A percentile compares a stretch with the other conserved stretches of the same genome.
Conservation (phyloP, 2,329 filamentous ascomycete genomes). For the Plenodomus tracheiphilus region DNA sequence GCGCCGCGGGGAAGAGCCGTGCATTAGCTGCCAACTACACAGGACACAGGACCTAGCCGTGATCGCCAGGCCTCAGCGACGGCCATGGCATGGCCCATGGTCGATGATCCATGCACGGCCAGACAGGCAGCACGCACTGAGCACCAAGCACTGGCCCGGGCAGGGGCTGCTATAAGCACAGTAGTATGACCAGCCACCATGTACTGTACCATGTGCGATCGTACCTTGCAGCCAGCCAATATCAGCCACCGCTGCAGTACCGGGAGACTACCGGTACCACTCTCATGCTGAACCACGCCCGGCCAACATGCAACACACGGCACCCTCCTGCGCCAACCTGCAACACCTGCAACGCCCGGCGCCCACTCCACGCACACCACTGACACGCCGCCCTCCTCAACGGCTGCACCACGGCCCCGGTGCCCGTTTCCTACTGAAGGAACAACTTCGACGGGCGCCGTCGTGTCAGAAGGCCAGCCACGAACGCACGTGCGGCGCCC, state of each 20-base stretch:
- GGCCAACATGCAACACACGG: neutral
- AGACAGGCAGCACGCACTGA: too few species aligned
- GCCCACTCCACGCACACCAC: neutral
- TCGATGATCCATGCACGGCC: neutral
- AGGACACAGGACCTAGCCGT: slow-evolving; percentile 1
- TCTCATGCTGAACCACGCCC: too few species aligned
- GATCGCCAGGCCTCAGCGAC: neutral
- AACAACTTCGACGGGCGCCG: slow-evolving; percentile 10
- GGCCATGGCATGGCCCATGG: too few species aligned
- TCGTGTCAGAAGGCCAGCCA: slow-evolving; percentile 19
- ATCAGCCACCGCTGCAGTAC: neutral
- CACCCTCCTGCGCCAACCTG: too few species aligned
- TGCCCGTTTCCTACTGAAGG: slow-evolving; percentile 1
- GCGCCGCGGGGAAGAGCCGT: slow-evolving; percentile 3
- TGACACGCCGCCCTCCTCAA: neutral
- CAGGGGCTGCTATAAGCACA: too few species aligned
- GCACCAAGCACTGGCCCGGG: too few species aligned
- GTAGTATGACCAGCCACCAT: too few species aligned
- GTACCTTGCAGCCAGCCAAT: neutral
- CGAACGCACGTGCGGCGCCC: slow-evolving; percentile 16
- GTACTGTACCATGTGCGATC: too few species aligned
- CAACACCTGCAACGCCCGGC: too few species aligned
- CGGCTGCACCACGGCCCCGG: neutral
- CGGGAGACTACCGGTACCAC: too few species aligned
- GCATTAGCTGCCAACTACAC: neutral